These are phyloP conservation scores for Trichoderma aggressivum DNA, from an alignment of 2,329 filamentous ascomycete genomes.

Conservation along the genomic window DNA sequence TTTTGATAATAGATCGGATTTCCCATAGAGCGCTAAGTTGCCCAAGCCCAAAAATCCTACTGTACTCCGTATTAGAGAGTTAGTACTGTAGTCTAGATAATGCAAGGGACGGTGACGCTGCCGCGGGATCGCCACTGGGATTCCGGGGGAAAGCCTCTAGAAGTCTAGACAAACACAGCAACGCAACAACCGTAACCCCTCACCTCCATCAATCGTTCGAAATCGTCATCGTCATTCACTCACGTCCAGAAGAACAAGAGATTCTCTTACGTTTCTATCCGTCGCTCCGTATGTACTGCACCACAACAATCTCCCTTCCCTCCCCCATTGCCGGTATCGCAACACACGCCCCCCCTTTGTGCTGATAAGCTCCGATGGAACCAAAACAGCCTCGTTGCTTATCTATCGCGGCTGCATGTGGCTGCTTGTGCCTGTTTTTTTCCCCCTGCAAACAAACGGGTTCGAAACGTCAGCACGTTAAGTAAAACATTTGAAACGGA, in stretches of 20 bases:
- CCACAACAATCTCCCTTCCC: too few relatives aligned
- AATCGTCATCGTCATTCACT: neutral
- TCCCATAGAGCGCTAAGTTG: neutral
- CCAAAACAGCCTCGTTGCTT: neutral
- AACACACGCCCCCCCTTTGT: neutral
- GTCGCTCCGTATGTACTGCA: too few relatives aligned
- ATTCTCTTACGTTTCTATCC: neutral
- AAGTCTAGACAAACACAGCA: neutral
- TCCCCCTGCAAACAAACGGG: neutral
- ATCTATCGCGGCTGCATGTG: neutral
- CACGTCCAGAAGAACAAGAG: neutral
- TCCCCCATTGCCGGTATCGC: neutral
- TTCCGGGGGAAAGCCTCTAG: neutral
- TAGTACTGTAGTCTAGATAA: neutral
- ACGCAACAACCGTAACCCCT: neutral
- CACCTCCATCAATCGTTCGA: neutral
- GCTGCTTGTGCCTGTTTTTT: neutral
- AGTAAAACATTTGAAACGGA: neutral
- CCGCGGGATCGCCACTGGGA: slow-evolving; percentile 15
- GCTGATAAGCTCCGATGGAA: neutral
- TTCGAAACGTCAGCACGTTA: neutral
- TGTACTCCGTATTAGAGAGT: neutral
- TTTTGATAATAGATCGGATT: neutral
- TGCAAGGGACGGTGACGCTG: slow-evolving; percentile 19
- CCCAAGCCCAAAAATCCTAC: neutral